Evolutionary conservation across 441 rosid genomes (phyloP).

Genomic region (Jatropha podagrica): DNA sequence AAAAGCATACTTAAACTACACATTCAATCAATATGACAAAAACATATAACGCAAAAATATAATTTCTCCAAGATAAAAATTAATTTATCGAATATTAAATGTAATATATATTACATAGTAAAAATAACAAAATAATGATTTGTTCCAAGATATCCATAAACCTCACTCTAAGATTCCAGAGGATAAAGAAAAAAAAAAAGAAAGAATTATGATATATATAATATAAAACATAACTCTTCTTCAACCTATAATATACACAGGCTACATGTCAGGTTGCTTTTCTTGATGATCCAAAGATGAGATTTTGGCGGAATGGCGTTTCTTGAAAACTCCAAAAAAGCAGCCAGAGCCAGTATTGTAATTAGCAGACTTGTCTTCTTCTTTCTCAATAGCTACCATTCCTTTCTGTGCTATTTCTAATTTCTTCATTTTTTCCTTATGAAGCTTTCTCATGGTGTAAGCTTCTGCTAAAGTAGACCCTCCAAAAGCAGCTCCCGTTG

Average conservation of each 20-base stretch:
- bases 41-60: no score
- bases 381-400: not conserved
- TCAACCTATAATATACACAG: no score
- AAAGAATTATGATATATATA: no score
- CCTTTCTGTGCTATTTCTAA: not conserved
- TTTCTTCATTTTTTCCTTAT: conserved; percentile 39
- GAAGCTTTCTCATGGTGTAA: conserved; percentile 30
- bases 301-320: conserved; percentile 29
- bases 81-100: not conserved
- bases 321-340: conserved; percentile 28
- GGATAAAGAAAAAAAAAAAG: not conserved
- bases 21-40: no score
- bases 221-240: no score
- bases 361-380: not conserved
- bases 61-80: no score
- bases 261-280: not conserved
- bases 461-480: conserved; percentile 36
- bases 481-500: conserved; percentile 16
- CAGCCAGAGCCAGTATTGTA: conserved; percentile 11
- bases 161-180: not conserved
- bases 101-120: no score
- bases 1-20: no score
- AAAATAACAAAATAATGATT: not conserved
- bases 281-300: conserved; percentile 13
- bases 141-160: not conserved